A percentile compares a stretch with the other conserved stretches of the same genome.
These are phyloP conservation scores for Neurospora africana DNA, from an alignment of 495 filamentous ascomycete genomes.

Conservation along the genomic window DNA sequence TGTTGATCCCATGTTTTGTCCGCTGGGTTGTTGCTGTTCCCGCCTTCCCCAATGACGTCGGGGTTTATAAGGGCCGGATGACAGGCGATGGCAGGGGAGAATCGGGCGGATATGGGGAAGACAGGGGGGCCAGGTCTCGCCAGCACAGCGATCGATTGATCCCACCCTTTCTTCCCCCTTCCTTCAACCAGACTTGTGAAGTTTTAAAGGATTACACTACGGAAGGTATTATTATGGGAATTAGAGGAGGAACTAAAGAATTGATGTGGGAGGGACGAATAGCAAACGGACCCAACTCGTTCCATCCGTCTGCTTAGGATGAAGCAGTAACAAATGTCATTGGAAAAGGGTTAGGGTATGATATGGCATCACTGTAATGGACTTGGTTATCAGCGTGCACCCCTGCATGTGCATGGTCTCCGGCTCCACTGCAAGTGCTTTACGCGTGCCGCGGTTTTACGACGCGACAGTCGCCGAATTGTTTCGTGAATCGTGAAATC, in stretches of 20 bases:
- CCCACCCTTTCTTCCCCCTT: not conserved
- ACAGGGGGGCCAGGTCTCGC: not conserved
- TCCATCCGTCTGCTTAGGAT: not conserved
- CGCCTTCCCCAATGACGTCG: not conserved
- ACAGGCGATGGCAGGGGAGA: not conserved
- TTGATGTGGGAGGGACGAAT: not conserved
- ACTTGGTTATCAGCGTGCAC: not conserved
- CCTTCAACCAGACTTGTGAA: not conserved
- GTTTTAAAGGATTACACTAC: not conserved
- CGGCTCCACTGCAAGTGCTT: conserved; percentile 1
- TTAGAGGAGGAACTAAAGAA: not conserved
- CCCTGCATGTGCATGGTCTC: not conserved
- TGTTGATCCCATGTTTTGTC: not conserved
- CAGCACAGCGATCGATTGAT: not conserved
- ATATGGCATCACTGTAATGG: not conserved
- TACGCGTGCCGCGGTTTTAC: conserved; percentile 6
- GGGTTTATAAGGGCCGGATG: not conserved
- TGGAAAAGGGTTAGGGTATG: not conserved
- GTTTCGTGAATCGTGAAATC: not conserved
- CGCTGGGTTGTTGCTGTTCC: not conserved
- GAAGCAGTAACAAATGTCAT: not conserved
- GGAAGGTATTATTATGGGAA: not conserved
- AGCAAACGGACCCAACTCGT: not conserved
- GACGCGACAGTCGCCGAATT: not conserved
- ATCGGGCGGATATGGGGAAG: not conserved